Evolutionary conservation across 768 basidiomycete genomes (phyloP).

Genomic region (Glaciozyma antarctica): DNA sequence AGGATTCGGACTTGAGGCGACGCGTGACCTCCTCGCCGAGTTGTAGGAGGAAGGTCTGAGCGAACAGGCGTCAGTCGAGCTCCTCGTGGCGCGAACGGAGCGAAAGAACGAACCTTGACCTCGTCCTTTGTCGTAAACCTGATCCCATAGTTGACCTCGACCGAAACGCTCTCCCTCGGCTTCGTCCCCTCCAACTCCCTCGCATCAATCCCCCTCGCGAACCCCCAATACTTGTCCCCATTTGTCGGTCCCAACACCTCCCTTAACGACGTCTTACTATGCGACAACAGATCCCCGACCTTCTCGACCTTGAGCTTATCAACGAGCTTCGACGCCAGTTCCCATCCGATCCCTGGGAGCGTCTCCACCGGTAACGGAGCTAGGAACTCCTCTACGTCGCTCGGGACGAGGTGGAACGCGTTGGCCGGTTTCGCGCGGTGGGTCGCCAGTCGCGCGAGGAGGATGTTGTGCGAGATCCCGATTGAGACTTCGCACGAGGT

Average conservation of each 20-base stretch:
- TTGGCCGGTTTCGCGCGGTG: constrained; percentile 83
- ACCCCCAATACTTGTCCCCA: constrained; percentile 78
- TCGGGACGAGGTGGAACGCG: constrained; percentile 60
- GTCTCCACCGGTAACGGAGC: constrained; percentile 64
- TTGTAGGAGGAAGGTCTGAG: background rate
- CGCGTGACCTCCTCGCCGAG: constrained; percentile 57
- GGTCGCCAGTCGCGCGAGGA: constrained; percentile 85
- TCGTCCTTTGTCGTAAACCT: constrained; percentile 76
- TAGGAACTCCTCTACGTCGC: constrained; percentile 51
- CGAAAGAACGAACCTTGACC: constrained; percentile 47
- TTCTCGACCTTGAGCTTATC: constrained; percentile 50
- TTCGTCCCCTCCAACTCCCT: constrained; percentile 71
- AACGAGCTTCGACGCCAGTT: constrained; percentile 63
- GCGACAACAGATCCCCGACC: constrained; percentile 56
- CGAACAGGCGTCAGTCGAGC: background rate
- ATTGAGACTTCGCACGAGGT: constrained; percentile 71
- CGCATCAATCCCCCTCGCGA: constrained; percentile 72
- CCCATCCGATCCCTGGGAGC: constrained; percentile 76
- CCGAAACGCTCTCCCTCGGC: constrained; percentile 79
- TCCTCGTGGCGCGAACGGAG: background rate
- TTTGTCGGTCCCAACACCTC: constrained; percentile 66
- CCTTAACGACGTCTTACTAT: constrained; percentile 43
- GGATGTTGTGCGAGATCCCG: constrained; percentile 82
- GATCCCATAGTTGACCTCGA: constrained; percentile 94
- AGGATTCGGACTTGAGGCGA: constrained; percentile 56